Base-by-base conservation (phyloP, 345 rosid genomes). In the Bruguiera sexangula region DNA sequence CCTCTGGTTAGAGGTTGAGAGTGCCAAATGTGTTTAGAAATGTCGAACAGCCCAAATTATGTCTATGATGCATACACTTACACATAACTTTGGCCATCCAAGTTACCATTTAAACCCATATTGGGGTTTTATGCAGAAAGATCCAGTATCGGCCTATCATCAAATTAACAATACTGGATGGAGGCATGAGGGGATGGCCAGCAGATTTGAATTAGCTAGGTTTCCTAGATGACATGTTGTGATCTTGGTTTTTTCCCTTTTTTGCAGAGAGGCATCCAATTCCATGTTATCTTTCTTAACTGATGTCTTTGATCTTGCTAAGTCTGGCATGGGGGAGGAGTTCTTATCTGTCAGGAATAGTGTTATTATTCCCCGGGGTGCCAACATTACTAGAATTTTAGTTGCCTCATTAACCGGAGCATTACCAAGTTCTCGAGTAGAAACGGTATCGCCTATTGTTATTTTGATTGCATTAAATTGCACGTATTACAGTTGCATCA, bases 351-450 rank as follows among this genome's bases (percentile, higher is more conserved):
- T 86, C 65, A 86, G 99, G 79, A 86, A 95, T 72, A 75, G 62
- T 66, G 82, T 95, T 67, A 76, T 92, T 70, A 69, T 90, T 80
- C 99, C 96, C 64, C 91, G 97, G 56, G 99, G 99, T 70, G 73
- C 90, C 67, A 84, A 83, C 70, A 79, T 92, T 37, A 76, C 94
- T 62, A 85, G 98, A 92, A 78, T 95, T 73, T 76, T 95, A 77
- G 77, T 95, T 66, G 89, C 98, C 18, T 91, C 97, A 51, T 76
- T 95, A 76, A 81, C 99, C 6, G 99, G 99, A 78, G 99, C 99
- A 69, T 89, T 95, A 50, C 99, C 99, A 31, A 83, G 90, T 87
- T 95, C 98, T 63, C 91, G 96, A 77, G 66, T 95, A 73, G 98
- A 95, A 72, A 82, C 92, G 80, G 97, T 92, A 84, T 69, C 71